A percentile compares a stretch with the other conserved stretches of the same genome.
These are phyloP conservation scores for Myrica gale DNA, from an alignment of 306 rosid genomes.

Conservation along the genomic window DNA sequence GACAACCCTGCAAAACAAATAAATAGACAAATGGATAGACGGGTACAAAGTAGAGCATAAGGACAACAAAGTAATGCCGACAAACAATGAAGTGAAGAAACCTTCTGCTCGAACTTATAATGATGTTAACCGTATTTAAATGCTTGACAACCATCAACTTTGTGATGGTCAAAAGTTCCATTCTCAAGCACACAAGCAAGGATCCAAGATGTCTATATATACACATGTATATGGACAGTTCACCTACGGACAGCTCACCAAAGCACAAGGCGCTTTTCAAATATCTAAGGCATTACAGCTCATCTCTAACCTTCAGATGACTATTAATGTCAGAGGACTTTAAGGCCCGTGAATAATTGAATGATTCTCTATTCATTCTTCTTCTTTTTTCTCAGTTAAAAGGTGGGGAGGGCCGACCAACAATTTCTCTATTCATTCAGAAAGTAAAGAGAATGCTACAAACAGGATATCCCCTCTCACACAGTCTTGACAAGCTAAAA, in stretches of 20 bases:
- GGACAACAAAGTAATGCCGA: conserved; percentile 1
- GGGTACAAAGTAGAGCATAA: conserved; percentile 21
- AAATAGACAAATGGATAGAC: not conserved
- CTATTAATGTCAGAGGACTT: not conserved
- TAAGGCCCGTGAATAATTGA: not conserved
- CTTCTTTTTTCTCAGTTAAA: too few species aligned
- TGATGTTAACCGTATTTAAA: not conserved
- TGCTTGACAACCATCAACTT: not conserved
- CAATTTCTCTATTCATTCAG: not conserved
- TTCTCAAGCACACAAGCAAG: not conserved
- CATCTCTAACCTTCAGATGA: not conserved
- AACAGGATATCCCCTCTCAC: not conserved
- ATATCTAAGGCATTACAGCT: not conserved
- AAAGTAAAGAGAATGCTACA: not conserved
- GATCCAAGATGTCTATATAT: not conserved
- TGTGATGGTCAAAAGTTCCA: not conserved
- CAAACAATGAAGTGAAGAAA: not conserved
- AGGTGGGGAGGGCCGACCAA: too few species aligned
- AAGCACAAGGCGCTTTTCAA: not conserved
- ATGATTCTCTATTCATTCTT: too few species aligned
- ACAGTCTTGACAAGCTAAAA: not conserved
- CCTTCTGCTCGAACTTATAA: not conserved
- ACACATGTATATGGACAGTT: not conserved
- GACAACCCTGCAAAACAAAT: conserved; percentile 53
- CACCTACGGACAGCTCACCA: not conserved